Conservation (phyloP, 2,329 filamentous ascomycete species). For the Fusarium mexicanum region DNA sequence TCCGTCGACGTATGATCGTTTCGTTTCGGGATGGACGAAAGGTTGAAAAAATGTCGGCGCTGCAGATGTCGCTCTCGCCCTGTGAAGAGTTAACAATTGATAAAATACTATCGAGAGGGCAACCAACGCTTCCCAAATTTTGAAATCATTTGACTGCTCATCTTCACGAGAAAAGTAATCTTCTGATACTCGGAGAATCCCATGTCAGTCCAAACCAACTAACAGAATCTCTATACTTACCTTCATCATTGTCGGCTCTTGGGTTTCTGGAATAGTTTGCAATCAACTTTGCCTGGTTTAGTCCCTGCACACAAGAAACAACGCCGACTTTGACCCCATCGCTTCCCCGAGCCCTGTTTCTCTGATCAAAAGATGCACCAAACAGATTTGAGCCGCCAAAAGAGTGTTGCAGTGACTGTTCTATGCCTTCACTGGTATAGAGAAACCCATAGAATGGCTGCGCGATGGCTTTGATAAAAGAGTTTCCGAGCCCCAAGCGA, state of each 20-base stretch:
- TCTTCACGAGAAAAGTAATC: constrained; percentile 8
- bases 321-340: constrained; percentile 23
- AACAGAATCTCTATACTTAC: neutral
- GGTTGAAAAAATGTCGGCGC: constrained; percentile 7
- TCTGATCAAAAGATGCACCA: neutral
- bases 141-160: neutral
- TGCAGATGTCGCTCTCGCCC: constrained; percentile 22
- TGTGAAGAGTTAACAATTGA: neutral
- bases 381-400: neutral
- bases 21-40: neutral
- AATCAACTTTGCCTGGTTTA: neutral
- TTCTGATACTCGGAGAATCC: neutral
- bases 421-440: constrained; percentile 1
- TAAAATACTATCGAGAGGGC: accelerated
- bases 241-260: neutral
- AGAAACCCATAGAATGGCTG: constrained; percentile 14
- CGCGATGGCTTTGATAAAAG: neutral
- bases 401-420: neutral
- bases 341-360: neutral
- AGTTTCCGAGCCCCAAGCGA: neutral
- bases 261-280: constrained; percentile 26
- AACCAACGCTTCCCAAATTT: constrained; percentile 24
- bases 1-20: neutral
- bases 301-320: neutral
- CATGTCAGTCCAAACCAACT: accelerated